A percentile compares a stretch with the other conserved stretches of the same genome.
Evolutionary conservation across 345 rosid species (phyloP).

Genomic region (Arabidopsis arenosa): DNA sequence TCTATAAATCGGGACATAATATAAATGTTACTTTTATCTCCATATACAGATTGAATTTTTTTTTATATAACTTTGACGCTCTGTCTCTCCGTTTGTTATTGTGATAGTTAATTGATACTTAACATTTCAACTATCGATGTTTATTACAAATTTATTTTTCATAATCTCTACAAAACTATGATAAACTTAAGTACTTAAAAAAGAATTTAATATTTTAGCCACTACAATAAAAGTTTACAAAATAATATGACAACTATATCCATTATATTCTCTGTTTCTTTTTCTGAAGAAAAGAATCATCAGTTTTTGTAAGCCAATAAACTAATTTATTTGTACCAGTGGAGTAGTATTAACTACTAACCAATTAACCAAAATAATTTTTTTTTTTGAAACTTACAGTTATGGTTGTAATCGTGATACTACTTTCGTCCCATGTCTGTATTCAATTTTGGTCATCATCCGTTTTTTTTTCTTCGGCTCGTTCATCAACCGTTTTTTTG

Average conservation of each 20-base stretch:
- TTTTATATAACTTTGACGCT: neutral
- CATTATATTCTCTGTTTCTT: too few species aligned
- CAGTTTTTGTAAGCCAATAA: too few species aligned
- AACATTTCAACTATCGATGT: neutral
- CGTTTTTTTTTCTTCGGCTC: too few species aligned
- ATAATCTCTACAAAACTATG: neutral
- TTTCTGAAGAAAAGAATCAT: too few species aligned
- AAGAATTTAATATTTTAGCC: neutral
- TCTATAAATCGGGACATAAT: conserved; percentile 15
- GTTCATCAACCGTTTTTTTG: too few species aligned
- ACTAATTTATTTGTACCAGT: too few species aligned
- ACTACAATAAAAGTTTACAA: neutral
- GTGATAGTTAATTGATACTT: neutral
- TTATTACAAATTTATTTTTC: neutral
- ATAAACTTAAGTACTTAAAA: neutral
- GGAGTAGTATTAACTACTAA: too few species aligned
- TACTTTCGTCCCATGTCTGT: neutral
- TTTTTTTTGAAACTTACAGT: too few species aligned
- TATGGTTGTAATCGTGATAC: too few species aligned
- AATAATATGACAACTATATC: too few species aligned
- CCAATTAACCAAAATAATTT: too few species aligned
- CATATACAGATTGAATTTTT: conserved; percentile 3
- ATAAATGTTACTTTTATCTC: conserved; percentile 17
- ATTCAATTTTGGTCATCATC: neutral
- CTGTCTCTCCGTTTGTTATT: neutral